Conservation (phyloP, 2,329 filamentous ascomycete genomes). For the Helotiales sp. region DNA sequence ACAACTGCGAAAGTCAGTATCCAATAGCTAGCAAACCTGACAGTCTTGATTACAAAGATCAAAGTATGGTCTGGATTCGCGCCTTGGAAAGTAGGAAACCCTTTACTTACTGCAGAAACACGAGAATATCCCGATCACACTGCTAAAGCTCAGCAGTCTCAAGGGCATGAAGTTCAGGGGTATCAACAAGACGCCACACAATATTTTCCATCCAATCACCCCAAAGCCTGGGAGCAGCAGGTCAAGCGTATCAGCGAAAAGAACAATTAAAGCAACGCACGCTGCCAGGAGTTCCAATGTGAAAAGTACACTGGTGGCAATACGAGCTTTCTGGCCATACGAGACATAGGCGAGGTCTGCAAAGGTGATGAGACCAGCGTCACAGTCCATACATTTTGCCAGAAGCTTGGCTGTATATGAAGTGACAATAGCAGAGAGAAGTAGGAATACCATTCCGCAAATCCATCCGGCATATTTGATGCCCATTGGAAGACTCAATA, state of each 20-base stretch:
- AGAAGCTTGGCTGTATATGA: conserved; percentile 84
- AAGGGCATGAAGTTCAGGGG: conserved; percentile 85
- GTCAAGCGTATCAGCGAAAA: conserved; percentile 90
- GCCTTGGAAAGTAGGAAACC: neutral
- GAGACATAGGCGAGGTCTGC: conserved; percentile 91
- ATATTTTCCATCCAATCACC: conserved; percentile 76
- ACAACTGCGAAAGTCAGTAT: conserved; percentile 58
- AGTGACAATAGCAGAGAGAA: conserved; percentile 73
- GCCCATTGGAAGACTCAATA: conserved; percentile 85
- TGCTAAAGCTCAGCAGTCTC: conserved; percentile 83
- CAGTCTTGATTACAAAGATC: neutral
- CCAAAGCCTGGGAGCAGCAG: conserved; percentile 72
- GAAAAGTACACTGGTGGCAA: conserved; percentile 83
- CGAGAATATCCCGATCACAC: conserved; percentile 86
- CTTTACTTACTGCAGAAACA: conserved; percentile 77
- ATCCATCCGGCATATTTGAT: conserved; percentile 88
- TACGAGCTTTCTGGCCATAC: conserved; percentile 78
- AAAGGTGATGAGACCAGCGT: conserved; percentile 86
- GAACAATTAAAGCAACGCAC: conserved; percentile 83
- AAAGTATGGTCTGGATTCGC: neutral
- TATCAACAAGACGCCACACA: conserved; percentile 76
- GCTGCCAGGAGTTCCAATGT: conserved; percentile 83
- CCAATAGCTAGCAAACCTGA: neutral
- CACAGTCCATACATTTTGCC: conserved; percentile 84
- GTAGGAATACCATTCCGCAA: conserved; percentile 73